A percentile compares a stretch with the other conserved stretches of the same genome.
Evolutionary conservation across 768 basidiomycete genomes (phyloP).

Genomic region (Termitomyces sp.): DNA sequence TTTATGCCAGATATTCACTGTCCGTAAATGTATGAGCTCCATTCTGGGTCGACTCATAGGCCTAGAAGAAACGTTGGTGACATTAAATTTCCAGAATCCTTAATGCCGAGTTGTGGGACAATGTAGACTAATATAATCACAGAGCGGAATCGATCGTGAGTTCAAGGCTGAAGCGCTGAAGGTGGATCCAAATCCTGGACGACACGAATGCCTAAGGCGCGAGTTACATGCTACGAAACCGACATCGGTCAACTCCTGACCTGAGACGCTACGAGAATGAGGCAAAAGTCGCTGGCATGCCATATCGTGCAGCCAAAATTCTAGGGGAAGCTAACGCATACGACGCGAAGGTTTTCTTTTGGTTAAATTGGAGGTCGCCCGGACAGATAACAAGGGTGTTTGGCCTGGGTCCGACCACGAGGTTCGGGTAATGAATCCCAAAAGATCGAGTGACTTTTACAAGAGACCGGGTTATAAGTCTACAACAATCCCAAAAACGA

Average conservation of each 20-base stretch:
- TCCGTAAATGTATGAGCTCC: background rate
- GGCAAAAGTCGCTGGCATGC: background rate
- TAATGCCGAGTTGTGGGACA: background rate
- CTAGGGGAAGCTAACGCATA: background rate
- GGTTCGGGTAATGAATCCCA: background rate
- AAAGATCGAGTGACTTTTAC: conserved; percentile 8
- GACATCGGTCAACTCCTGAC: background rate
- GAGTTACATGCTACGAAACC: background rate
- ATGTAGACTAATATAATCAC: background rate
- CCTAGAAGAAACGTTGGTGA: background rate
- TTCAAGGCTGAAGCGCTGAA: background rate
- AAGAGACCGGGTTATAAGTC: conserved; percentile 5
- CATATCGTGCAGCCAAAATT: background rate
- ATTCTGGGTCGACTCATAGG: background rate
- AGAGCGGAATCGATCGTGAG: background rate
- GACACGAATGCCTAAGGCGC: background rate
- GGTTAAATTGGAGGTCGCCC: background rate
- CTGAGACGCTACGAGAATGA: background rate
- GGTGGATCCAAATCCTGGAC: background rate
- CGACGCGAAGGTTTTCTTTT: background rate
- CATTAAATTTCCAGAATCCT: background rate
- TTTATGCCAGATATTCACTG: background rate
- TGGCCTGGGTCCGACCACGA: background rate
- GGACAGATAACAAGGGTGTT: background rate
- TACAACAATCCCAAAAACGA: background rate